Evolutionary conservation across 257 asterid genomes (phyloP).

Genomic region (Vinca minor): DNA sequence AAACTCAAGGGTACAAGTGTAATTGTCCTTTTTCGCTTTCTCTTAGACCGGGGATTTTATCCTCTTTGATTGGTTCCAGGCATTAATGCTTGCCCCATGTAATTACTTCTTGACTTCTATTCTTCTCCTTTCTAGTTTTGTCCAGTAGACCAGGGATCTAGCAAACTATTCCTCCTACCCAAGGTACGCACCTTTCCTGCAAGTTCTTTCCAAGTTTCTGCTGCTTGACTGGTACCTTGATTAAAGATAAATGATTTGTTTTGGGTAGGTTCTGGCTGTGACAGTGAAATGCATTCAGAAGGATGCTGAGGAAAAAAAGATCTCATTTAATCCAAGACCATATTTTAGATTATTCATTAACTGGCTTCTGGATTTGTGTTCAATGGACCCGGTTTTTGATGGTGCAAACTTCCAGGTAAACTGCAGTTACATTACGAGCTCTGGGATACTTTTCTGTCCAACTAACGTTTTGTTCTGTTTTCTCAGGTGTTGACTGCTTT

Average conservation of each 20-base stretch:
- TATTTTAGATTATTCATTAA: slow-evolving; percentile 82
- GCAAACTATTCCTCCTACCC: slow-evolving; percentile 64
- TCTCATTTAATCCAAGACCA: slow-evolving; percentile 77
- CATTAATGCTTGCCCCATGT: neutral
- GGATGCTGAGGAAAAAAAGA: slow-evolving; percentile 70
- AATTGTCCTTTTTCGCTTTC: too few relatives aligned
- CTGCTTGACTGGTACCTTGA: slow-evolving; percentile 12
- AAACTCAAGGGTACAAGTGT: too few relatives aligned
- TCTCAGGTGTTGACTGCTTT: slow-evolving; percentile 81
- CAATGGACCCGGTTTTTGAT: slow-evolving; percentile 82
- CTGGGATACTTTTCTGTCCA: neutral
- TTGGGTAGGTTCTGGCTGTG: slow-evolving; percentile 69
- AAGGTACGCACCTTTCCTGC: slow-evolving; percentile 43
- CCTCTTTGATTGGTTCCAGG: neutral
- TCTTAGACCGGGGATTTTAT: neutral
- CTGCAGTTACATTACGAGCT: neutral
- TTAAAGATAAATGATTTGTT: slow-evolving; percentile 8
- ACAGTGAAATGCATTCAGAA: slow-evolving; percentile 70
- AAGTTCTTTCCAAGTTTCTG: slow-evolving; percentile 6
- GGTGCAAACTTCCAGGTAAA: slow-evolving; percentile 93
- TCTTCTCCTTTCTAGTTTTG: slow-evolving; percentile 48
- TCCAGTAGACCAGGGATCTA: slow-evolving; percentile 69
- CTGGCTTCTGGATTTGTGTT: slow-evolving; percentile 85
- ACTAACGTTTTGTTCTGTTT: slow-evolving; percentile 2
- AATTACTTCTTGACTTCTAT: slow-evolving; percentile 16